Conservation (phyloP, 495 filamentous ascomycete genomes). For the Penicillium dipodomyicola region DNA sequence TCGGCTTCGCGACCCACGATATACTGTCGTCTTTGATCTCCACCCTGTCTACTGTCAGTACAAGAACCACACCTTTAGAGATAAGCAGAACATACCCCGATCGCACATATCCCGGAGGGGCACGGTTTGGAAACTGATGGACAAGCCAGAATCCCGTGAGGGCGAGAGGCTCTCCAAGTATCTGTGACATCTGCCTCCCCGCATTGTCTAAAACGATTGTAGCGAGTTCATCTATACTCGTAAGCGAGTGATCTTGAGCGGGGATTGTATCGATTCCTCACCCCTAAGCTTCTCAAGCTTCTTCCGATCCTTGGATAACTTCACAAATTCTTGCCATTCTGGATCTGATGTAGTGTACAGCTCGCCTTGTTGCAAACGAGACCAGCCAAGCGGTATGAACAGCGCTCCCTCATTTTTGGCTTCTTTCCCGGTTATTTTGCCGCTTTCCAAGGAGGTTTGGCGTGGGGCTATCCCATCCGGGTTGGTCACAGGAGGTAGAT, state of each 20-base stretch:
- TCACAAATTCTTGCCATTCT: slow-evolving; percentile 67
- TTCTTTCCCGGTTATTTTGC: slow-evolving; percentile 27
- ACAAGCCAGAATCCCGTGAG: slow-evolving; percentile 57
- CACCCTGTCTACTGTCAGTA: slow-evolving; percentile 39
- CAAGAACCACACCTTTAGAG: neutral
- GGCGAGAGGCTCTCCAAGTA: slow-evolving; percentile 50
- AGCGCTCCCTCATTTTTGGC: slow-evolving; percentile 38
- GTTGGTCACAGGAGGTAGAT: slow-evolving; percentile 14
- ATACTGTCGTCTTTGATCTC: slow-evolving; percentile 54
- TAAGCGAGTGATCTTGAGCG: slow-evolving; percentile 14
- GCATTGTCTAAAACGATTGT: slow-evolving; percentile 39
- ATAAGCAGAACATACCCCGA: slow-evolving; percentile 49
- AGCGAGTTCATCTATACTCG: slow-evolving; percentile 50
- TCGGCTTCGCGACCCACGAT: slow-evolving; percentile 48
- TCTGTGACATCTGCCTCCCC: slow-evolving; percentile 31
- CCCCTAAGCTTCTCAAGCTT: slow-evolving; percentile 49
- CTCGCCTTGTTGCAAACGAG: slow-evolving; percentile 45
- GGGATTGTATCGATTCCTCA: slow-evolving; percentile 27
- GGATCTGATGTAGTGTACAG: slow-evolving; percentile 63
- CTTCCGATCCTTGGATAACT: slow-evolving; percentile 52
- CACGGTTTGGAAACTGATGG: slow-evolving; percentile 55
- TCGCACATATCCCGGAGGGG: slow-evolving; percentile 58
- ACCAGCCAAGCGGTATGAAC: slow-evolving; percentile 65
- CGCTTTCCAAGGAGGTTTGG: neutral
- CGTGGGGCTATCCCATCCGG: neutral